Evolutionary conservation across 2,329 filamentous ascomycete species (phyloP).

Genomic region (Aureobasidium vineae): DNA sequence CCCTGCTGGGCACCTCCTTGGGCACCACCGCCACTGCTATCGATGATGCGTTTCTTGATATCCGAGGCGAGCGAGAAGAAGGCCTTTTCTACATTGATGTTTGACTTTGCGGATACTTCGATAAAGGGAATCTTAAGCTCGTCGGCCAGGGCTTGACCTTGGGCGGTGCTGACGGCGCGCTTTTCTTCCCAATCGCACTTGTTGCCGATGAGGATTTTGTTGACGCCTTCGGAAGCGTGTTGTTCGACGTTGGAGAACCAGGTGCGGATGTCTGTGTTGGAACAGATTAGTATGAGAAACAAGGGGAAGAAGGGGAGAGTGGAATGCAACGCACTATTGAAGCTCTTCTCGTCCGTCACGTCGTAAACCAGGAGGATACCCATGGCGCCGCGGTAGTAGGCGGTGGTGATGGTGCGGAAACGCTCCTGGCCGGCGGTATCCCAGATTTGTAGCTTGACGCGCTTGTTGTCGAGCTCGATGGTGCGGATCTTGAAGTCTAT

Average conservation of each 20-base stretch:
- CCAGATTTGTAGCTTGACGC: slow-evolving; percentile 99
- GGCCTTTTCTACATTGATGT: slow-evolving; percentile 99
- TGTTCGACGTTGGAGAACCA: slow-evolving; percentile 99
- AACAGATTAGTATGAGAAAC: slow-evolving; percentile 25
- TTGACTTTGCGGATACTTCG: slow-evolving; percentile 97
- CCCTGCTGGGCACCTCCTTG: slow-evolving; percentile 3
- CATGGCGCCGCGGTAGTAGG: slow-evolving; percentile 98
- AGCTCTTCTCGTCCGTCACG: slow-evolving; percentile 93
- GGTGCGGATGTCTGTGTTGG: slow-evolving; percentile 80
- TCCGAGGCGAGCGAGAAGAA: slow-evolving; percentile 94
- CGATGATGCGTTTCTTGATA: slow-evolving; percentile 98
- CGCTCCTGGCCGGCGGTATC: slow-evolving; percentile 98
- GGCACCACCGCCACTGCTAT: slow-evolving; percentile 54
- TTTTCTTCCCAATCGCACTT: slow-evolving; percentile 99
- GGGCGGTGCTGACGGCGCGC: slow-evolving; percentile 87
- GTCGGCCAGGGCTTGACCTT: slow-evolving; percentile 88
- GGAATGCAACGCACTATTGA: slow-evolving; percentile 74
- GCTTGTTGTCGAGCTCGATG: slow-evolving; percentile 97
- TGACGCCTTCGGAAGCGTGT: slow-evolving; percentile 96
- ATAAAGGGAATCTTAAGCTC: slow-evolving; percentile 98
- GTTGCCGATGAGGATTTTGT: slow-evolving; percentile 99
- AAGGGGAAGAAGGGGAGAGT: slow-evolving; percentile 1
- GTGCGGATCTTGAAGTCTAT: slow-evolving; percentile 99
- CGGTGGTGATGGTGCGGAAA: slow-evolving; percentile 97
- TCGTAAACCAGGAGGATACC: slow-evolving; percentile 97